phyloP scores from a whole-genome alignment of 805 yeast genomes.

The Priceomyces fermenticarens region DNA sequence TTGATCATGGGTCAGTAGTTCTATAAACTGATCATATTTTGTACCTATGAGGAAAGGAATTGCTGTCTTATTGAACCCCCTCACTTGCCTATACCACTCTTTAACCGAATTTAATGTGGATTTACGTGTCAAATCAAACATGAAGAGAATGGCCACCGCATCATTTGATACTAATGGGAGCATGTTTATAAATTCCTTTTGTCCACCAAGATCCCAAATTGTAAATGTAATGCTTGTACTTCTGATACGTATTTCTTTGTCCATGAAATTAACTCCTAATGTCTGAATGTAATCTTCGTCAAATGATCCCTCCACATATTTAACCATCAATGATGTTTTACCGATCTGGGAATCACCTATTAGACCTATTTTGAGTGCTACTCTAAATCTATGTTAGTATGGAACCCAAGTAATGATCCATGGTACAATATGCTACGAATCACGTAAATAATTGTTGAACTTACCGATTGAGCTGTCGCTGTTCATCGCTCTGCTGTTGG shows the following conservation, averaged over 20 bases:
- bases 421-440: too few relatives aligned
- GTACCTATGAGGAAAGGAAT: constrained; percentile 92
- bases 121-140: constrained; percentile 84
- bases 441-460: too few relatives aligned
- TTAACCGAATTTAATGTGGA: constrained; percentile 83
- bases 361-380: constrained; percentile 81
- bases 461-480: too few relatives aligned
- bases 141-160: constrained; percentile 85
- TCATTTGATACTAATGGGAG: constrained; percentile 88
- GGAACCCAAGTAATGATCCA: too few relatives aligned
- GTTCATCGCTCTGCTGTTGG: too few relatives aligned
- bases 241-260: constrained; percentile 77
- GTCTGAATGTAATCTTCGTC: constrained; percentile 93
- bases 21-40: constrained; percentile 84
- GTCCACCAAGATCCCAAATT: constrained; percentile 96
- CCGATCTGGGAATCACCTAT: constrained; percentile 97
- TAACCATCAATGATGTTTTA: constrained; percentile 93
- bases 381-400: constrained; percentile 24
- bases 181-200: constrained; percentile 92
- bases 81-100: constrained; percentile 92
- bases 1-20: constrained; percentile 76
- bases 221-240: constrained; percentile 87
- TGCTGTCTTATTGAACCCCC: constrained; percentile 87
- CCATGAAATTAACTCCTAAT: constrained; percentile 92
- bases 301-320: constrained; percentile 91